A percentile compares a stretch with the other conserved stretches of the same genome.
phyloP scores from a whole-genome alignment of 148 eudicot species.

The Rhododendron williamsianum region DNA sequence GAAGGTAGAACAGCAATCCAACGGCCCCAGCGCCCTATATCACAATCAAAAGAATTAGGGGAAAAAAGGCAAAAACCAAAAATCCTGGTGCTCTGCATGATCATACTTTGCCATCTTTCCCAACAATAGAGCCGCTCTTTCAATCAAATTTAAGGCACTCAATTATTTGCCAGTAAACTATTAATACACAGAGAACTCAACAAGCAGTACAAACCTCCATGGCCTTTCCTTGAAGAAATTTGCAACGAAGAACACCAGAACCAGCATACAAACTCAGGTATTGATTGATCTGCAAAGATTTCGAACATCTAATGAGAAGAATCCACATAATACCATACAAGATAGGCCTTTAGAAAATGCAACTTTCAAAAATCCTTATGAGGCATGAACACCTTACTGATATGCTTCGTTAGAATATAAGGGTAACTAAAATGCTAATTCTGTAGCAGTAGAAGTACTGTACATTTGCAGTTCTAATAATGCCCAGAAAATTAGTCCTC shows the following conservation, averaged over 20 bases:
- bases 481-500: neutral
- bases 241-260: slow-evolving; percentile 68
- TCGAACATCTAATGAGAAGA: slow-evolving; percentile 10
- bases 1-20: neutral
- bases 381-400: neutral
- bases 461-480: neutral
- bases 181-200: neutral
- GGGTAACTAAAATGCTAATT: neutral
- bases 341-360: neutral
- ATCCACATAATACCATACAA: neutral
- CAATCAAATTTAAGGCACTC: neutral
- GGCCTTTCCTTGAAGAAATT: slow-evolving; percentile 56
- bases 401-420: neutral
- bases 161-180: neutral
- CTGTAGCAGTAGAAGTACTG: neutral
- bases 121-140: neutral
- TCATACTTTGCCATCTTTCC: neutral
- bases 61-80: neutral
- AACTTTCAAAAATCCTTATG: neutral
- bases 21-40: neutral
- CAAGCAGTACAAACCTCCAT: slow-evolving; percentile 52
- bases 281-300: slow-evolving; percentile 60
- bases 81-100: neutral
- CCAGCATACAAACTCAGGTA: slow-evolving; percentile 54
- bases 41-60: neutral